Evolutionary conservation across 1,284 basidiomycete genomes (phyloP).

Genomic region (Megacollybia platyphylla): DNA sequence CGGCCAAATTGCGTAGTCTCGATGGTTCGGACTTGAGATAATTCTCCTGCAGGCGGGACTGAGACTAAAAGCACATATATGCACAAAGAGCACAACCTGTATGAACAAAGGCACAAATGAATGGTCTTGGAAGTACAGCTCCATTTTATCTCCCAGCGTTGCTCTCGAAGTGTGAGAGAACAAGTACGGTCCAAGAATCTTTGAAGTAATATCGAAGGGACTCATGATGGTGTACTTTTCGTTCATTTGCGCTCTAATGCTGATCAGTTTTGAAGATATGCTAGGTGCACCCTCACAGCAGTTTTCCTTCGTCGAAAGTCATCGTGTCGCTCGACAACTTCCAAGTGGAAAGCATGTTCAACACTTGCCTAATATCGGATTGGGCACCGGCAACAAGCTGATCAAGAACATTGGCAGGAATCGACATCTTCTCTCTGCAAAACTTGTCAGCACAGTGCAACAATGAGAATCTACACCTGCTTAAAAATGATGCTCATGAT

Average conservation of each 20-base stretch:
- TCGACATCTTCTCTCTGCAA: slow-evolving; percentile 79
- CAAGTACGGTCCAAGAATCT: slow-evolving; percentile 81
- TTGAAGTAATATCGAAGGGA: slow-evolving; percentile 80
- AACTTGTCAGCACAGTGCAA: slow-evolving; percentile 2
- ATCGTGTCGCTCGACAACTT: slow-evolving; percentile 67
- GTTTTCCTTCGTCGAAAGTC: slow-evolving; percentile 86
- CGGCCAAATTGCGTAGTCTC: slow-evolving; percentile 40
- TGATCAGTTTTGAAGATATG: slow-evolving; percentile 2
- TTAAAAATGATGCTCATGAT: slow-evolving; percentile 85
- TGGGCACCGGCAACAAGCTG: slow-evolving; percentile 83
- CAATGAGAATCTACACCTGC: slow-evolving; percentile 26
- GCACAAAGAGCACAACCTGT: slow-evolving; percentile 38
- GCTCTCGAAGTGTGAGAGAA: slow-evolving; percentile 77
- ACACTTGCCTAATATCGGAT: slow-evolving; percentile 91
- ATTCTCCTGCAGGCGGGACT: slow-evolving; percentile 57
- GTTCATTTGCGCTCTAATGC: slow-evolving; percentile 68
- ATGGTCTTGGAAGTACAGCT: slow-evolving; percentile 94
- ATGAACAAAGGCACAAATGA: slow-evolving; percentile 91
- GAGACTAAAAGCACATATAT: slow-evolving; percentile 2
- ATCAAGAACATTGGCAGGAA: slow-evolving; percentile 85
- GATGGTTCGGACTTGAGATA: slow-evolving; percentile 79
- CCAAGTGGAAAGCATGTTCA: slow-evolving; percentile 98
- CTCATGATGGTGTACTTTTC: slow-evolving; percentile 88
- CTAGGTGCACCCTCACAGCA: slow-evolving; percentile 46
- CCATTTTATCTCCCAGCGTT: slow-evolving; percentile 86